phyloP scores from a whole-genome alignment of 768 basidiomycete genomes.

The Hirschioporus abietinus region DNA sequence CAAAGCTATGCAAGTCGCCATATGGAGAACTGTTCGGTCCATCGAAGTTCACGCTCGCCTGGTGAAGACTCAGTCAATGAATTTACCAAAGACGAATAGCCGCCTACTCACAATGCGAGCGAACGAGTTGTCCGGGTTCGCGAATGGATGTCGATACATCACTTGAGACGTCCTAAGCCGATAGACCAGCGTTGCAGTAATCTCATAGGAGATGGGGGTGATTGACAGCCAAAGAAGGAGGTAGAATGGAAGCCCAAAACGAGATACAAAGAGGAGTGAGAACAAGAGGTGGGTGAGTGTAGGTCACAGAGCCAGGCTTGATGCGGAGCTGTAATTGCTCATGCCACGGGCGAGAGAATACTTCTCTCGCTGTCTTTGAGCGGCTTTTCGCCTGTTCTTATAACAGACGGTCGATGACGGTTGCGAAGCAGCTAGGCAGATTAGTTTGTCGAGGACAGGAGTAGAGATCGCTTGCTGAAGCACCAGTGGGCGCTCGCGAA shows the following conservation, averaged over 20 bases:
- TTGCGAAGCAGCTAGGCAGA: not conserved
- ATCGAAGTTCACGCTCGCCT: constrained; percentile 16
- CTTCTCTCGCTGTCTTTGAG: not conserved
- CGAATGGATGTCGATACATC: constrained; percentile 5
- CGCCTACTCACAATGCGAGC: constrained; percentile 10
- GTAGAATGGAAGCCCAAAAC: not conserved
- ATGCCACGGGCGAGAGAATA: not conserved
- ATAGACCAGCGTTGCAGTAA: not conserved
- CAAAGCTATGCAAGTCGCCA: not conserved
- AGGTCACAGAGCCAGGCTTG: not conserved
- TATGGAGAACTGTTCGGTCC: not conserved
- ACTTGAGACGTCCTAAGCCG: not conserved
- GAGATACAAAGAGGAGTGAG: not conserved
- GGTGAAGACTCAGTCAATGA: not conserved
- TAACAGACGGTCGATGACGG: not conserved
- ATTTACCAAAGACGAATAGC: not conserved
- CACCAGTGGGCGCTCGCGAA: not conserved
- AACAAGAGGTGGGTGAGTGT: not conserved
- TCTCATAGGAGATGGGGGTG: not conserved
- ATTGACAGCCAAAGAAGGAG: not conserved
- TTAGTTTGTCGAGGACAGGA: not conserved
- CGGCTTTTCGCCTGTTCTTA: not conserved
- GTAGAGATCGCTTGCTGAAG: not conserved
- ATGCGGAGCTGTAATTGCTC: not conserved
- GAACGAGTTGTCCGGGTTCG: constrained; percentile 6